Evolutionary conservation across 768 basidiomycete species (phyloP).

Genomic region (Russula emetica): DNA sequence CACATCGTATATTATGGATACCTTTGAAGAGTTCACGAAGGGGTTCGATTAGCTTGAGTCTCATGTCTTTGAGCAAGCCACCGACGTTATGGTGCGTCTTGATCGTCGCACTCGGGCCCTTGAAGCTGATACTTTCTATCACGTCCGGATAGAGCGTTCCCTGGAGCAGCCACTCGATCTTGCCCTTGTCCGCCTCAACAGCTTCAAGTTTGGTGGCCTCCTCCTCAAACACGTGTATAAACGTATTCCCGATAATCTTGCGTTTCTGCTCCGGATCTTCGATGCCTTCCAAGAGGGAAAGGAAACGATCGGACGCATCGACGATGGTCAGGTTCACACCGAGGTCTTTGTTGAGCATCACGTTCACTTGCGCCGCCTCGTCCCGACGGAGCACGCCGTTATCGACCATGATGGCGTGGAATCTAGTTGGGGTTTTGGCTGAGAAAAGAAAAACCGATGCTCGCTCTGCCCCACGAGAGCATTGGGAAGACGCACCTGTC

Average conservation of each 20-base stretch:
- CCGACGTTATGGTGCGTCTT: conserved; percentile 99
- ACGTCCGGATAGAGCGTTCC: conserved; percentile 99
- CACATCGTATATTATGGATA: conserved; percentile 32
- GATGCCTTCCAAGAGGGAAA: conserved; percentile 80
- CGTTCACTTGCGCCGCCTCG: conserved; percentile 85
- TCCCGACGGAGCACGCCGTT: conserved; percentile 94
- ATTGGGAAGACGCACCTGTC: conserved; percentile 57
- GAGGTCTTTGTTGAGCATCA: conserved; percentile 89
- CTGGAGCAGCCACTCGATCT: conserved; percentile 95
- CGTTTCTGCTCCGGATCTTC: conserved; percentile 97
- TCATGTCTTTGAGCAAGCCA: conserved; percentile 94
- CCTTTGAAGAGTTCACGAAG: conserved; percentile 98
- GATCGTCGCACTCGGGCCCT: conserved; percentile 97
- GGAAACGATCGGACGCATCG: conserved; percentile 92
- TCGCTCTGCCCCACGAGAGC: neutral
- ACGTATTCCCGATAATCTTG: conserved; percentile 98
- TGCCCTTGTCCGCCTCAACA: conserved; percentile 73
- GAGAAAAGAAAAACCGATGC: neutral
- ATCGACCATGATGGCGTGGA: conserved; percentile 99
- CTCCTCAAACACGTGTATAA: conserved; percentile 96
- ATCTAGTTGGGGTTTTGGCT: conserved; percentile 48
- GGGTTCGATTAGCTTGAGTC: conserved; percentile 96
- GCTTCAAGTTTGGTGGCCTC: conserved; percentile 89
- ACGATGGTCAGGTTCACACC: conserved; percentile 96
- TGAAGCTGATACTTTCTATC: conserved; percentile 99